phyloP scores from a whole-genome alignment of 345 rosid species.

The Gossypium turneri region DNA sequence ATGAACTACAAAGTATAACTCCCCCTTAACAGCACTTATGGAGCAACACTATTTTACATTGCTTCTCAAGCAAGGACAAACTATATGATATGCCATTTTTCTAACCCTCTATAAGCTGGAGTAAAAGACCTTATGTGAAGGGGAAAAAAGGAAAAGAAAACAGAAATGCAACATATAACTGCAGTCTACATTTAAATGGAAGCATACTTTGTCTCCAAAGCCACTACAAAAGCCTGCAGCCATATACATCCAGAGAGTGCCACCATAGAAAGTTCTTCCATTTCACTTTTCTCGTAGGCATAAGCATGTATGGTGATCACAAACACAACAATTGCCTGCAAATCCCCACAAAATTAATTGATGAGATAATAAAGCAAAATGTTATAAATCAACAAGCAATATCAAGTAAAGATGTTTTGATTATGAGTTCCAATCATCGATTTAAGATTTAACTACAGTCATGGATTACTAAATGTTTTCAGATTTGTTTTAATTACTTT shows the following conservation, averaged over 20 bases:
- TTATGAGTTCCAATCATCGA: background rate
- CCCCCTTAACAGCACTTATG: background rate
- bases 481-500: background rate
- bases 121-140: background rate
- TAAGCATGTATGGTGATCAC: slow-evolving; percentile 74
- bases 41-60: background rate
- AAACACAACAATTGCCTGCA: slow-evolving; percentile 92
- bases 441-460: background rate
- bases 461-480: background rate
- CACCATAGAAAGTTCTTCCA: slow-evolving; percentile 94
- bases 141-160: background rate
- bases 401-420: background rate
- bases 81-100: background rate
- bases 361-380: background rate
- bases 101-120: background rate
- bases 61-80: background rate
- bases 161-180: background rate
- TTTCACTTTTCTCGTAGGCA: slow-evolving; percentile 90
- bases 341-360: slow-evolving; percentile 17
- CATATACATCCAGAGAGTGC: slow-evolving; percentile 97
- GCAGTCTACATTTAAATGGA: background rate
- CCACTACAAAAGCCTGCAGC: slow-evolving; percentile 95
- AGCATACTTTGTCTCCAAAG: slow-evolving; percentile 88
- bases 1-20: background rate
- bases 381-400: background rate